A percentile compares a stretch with the other conserved stretches of the same genome.
Evolutionary conservation across 495 filamentous ascomycete genomes (phyloP).

Genomic region (Neurospora discreta): DNA sequence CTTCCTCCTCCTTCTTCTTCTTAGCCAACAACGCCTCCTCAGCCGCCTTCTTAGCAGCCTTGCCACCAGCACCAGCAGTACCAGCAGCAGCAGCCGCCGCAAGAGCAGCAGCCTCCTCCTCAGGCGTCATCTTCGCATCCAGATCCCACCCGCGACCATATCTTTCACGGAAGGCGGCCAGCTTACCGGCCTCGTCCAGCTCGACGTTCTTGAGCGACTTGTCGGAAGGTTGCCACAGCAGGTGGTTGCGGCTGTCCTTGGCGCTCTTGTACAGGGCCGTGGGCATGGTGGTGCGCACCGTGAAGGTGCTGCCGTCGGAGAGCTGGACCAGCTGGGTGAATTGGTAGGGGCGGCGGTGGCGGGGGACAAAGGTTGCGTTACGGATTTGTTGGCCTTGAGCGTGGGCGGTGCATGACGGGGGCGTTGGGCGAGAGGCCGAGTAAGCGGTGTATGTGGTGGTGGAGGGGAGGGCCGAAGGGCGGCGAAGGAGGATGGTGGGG

Average conservation of each 20-base stretch:
- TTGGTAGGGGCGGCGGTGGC: constrained; percentile 82
- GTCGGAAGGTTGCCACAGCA: constrained; percentile 79
- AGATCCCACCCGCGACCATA: constrained; percentile 78
- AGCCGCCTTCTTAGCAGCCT: constrained; percentile 5
- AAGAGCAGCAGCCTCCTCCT: constrained; percentile 7
- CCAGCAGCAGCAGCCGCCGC: constrained; percentile 11
- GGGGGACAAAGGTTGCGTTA: constrained; percentile 80
- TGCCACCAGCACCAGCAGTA: constrained; percentile 9
- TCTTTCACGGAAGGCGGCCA: constrained; percentile 71
- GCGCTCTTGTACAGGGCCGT: constrained; percentile 59
- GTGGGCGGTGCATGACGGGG: too few relatives aligned
- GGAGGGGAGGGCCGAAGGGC: constrained; percentile 9
- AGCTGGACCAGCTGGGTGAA: constrained; percentile 95
- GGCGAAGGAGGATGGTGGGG: constrained; percentile 16
- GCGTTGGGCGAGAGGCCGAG: not conserved
- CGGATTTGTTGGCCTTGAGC: constrained; percentile 33
- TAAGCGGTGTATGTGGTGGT: constrained; percentile 1
- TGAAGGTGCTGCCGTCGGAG: constrained; percentile 82
- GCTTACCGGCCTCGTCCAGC: constrained; percentile 85
- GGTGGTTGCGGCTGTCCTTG: constrained; percentile 80
- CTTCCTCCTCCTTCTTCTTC: constrained; percentile 11
- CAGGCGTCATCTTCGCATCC: constrained; percentile 3
- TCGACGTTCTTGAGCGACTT: constrained; percentile 75
- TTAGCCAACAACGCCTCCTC: not conserved
- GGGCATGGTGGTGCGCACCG: constrained; percentile 80